These are phyloP conservation scores for Ustilago shanxiensis DNA, from an alignment of 1,284 basidiomycete genomes.

Conservation along the genomic window DNA sequence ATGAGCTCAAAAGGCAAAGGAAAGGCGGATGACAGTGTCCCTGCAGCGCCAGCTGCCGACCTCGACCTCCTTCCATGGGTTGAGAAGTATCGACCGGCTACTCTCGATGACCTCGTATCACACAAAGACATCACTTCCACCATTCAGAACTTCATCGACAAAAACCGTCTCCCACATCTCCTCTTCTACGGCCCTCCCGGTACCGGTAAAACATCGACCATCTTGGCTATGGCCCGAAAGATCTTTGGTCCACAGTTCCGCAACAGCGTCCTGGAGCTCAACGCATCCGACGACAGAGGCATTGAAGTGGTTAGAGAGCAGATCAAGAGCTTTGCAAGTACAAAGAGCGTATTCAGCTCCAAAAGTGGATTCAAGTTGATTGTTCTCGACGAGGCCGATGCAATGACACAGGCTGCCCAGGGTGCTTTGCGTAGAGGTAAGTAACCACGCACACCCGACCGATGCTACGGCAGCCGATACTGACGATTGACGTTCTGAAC, in stretches of 20 bases:
- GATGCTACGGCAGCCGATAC: not conserved
- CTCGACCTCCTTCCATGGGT: constrained; percentile 63
- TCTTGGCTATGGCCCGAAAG: constrained; percentile 92
- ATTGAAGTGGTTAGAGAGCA: constrained; percentile 98
- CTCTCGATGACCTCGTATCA: constrained; percentile 67
- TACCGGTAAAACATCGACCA: constrained; percentile 97
- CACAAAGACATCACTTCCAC: constrained; percentile 68
- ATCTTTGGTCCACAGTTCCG: constrained; percentile 85
- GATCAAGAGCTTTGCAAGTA: constrained; percentile 98
- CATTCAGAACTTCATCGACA: constrained; percentile 85
- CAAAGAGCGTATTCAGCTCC: constrained; percentile 81
- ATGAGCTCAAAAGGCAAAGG: constrained; percentile 50
- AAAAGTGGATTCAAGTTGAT: constrained; percentile 85
- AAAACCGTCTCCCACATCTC: constrained; percentile 92
- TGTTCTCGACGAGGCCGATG: constrained; percentile 98
- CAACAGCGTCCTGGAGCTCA: constrained; percentile 96
- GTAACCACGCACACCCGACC: constrained; percentile 2
- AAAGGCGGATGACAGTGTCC: constrained; percentile 33
- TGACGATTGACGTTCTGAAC: not conserved
- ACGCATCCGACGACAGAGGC: constrained; percentile 96
- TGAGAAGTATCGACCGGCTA: constrained; percentile 67
- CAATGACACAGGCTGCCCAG: constrained; percentile 99
- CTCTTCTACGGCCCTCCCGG: constrained; percentile 97
- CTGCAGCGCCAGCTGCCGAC: constrained; percentile 15
- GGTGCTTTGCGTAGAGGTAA: constrained; percentile 78